phyloP scores from a whole-genome alignment of 2,329 filamentous ascomycete genomes.

The Verticillium dahliae region DNA sequence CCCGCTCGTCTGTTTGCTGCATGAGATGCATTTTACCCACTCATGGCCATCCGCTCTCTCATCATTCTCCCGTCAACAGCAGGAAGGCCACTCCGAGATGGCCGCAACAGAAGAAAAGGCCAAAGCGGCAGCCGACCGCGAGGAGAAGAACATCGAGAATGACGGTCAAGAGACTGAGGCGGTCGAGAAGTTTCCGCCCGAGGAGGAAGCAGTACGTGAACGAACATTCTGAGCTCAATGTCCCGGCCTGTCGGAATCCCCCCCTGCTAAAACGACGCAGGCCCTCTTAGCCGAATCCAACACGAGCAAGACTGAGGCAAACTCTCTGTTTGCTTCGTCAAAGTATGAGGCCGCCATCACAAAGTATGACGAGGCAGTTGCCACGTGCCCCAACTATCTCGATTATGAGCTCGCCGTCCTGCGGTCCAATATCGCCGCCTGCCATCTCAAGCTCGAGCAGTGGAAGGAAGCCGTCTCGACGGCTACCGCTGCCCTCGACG shows the following conservation, averaged over 20 bases:
- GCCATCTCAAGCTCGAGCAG: conserved; percentile 74
- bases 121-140: conserved; percentile 2
- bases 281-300: conserved; percentile 66
- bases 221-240: too few relatives aligned
- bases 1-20: neutral
- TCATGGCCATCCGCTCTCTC: neutral
- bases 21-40: neutral
- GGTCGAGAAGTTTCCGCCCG: conserved; percentile 38
- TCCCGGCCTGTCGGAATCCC: too few relatives aligned
- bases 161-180: conserved; percentile 21
- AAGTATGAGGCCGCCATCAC: conserved; percentile 73
- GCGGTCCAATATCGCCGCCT: conserved; percentile 82
- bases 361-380: conserved; percentile 74
- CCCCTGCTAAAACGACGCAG: conserved; percentile 27
- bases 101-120: conserved; percentile 1
- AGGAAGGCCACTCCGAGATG: conserved; percentile 10
- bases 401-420: conserved; percentile 85
- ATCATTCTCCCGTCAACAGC: neutral
- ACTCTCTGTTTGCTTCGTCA: conserved; percentile 66
- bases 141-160: conserved; percentile 1
- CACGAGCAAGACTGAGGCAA: conserved; percentile 67
- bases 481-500: conserved; percentile 66
- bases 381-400: conserved; percentile 74
- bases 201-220: conserved; percentile 48
- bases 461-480: conserved; percentile 78